Evolutionary conservation across 768 basidiomycete species (phyloP), one percentile per base, ranked within the genome.

Genomic region (Calocybe gangraenosa): DNA sequence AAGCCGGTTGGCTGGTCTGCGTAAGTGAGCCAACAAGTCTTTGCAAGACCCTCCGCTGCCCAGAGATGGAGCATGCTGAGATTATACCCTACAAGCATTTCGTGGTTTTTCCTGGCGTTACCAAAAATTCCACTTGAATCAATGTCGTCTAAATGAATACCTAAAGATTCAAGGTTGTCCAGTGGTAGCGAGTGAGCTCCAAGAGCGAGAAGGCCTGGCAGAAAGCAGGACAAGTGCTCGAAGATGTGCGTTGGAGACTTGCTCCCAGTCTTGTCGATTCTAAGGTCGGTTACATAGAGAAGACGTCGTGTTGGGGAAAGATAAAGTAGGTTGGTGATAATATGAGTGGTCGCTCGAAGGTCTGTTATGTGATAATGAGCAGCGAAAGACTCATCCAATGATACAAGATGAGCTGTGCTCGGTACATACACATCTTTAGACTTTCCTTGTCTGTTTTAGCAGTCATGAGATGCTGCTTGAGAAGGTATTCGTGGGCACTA

Each of bases 221-320:
- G 70, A 66, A 88, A 90, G 62, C 87, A 88, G 9, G 86, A 79
- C 20, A 90, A 65, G 55, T 90, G 87, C 50, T 89, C 87, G 43
- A 87, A 78, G 17, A 59, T 55, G 52, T 83, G 77, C 8, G 72
- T 66, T 18, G 75, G 69, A 13, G 54, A 48, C 20, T 60, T 64
- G 8, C 52, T 52, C 22, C 64, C 56, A 33, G 53, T 52, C 3
- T 58, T 63, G 9, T 65, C 50, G 10, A 61, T 36, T 19, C 38
- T 51, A 14, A 66, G 65, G 55, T 84, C 83, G 7, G 84, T 85
- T 8, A 84, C 79, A 47, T 87, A 89, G 32, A 88, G 71, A 3
- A 90, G 68, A 22, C 76, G 65, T 14, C 87, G 78, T 2, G 69
- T 73, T 2, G 82, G 78, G 3, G 84, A 79, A 38, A 88, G 53